Base-by-base conservation (phyloP, 495 filamentous ascomycete species). In the Daldinia concentrica region DNA sequence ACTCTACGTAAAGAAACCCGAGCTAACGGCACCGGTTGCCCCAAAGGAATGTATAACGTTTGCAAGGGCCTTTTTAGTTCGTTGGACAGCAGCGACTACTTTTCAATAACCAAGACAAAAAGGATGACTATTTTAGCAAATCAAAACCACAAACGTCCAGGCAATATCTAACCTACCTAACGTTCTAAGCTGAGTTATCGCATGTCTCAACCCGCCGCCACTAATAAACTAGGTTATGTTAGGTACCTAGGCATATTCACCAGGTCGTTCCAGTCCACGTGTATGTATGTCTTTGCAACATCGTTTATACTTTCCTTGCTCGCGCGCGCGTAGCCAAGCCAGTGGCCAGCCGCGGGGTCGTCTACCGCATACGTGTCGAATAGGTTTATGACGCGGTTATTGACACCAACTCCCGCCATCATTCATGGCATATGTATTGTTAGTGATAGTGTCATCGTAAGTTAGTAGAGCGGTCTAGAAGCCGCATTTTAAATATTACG, bases 11-110 rank as follows among this genome's bases (percentile, higher is more conserved):
- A 68, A 29, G 15, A 51, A 59, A 45, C 65, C 71, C 65, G 54
- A 58, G 34, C 61, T 68, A 64, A 62, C 70, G 70, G 70, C 41
- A 73, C 60, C 61, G 27, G 30, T 56, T 68, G 34, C 52, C 26
- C 36, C 59, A 48, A 27, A 62, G 41, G 14, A 48, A 72, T 61
- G 50, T 15, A 57, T 64, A 60, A 43, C 54, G 43, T 45, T 19
- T 32, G 24, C 26, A 36, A 43, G 45, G 57, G 27, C n/a, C 41
- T 57, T n/a, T 48, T 58, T 58, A 43, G 67, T 55, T 56, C 41
- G 48, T 48, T 24, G 45, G 52, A 48, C 36, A 62, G 15, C 29
- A 50, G 22, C 45, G n/a, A 57, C 54, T 57, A 37, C 7, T 26
- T 36, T 17, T 36, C n/a, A 9, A 29, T 17, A 8, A 43, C 12